Evolutionary conservation across 306 rosid species (phyloP).

Genomic region (Quercus gilva): DNA sequence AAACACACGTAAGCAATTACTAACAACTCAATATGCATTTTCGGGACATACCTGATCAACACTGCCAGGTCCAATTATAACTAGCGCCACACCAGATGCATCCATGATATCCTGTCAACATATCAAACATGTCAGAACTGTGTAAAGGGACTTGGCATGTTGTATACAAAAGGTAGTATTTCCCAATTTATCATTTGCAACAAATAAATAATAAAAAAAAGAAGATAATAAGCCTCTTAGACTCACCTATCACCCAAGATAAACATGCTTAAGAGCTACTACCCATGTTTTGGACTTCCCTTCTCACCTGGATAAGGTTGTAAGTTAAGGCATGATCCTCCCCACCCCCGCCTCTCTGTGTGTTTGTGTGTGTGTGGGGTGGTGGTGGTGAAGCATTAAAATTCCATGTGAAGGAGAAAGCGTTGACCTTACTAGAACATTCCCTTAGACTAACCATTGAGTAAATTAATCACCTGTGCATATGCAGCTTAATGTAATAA

Average conservation of each 20-base stretch:
- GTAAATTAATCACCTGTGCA: neutral
- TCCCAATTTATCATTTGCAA: neutral
- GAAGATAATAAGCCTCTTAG: neutral
- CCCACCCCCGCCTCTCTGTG: too few species aligned
- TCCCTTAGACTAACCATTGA: neutral
- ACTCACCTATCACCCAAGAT: neutral
- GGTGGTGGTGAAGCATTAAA: too few species aligned
- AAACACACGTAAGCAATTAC: neutral
- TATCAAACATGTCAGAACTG: conserved; percentile 2
- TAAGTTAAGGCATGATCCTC: too few species aligned
- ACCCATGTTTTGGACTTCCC: too few species aligned
- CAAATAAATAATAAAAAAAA: neutral
- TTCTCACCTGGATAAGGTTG: too few species aligned
- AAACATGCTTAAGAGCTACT: neutral
- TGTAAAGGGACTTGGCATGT: neutral
- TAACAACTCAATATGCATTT: neutral
- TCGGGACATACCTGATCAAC: conserved; percentile 60
- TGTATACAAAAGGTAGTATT: neutral
- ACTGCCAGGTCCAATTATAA: conserved; percentile 91
- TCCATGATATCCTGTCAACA: conserved; percentile 74
- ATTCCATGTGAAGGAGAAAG: too few species aligned
- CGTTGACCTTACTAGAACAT: too few species aligned
- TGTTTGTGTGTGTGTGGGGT: too few species aligned
- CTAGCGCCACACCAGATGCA: conserved; percentile 80
- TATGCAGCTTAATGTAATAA: neutral